phyloP scores from a whole-genome alignment of 2,329 filamentous ascomycete species.

The Penicillium hordei region DNA sequence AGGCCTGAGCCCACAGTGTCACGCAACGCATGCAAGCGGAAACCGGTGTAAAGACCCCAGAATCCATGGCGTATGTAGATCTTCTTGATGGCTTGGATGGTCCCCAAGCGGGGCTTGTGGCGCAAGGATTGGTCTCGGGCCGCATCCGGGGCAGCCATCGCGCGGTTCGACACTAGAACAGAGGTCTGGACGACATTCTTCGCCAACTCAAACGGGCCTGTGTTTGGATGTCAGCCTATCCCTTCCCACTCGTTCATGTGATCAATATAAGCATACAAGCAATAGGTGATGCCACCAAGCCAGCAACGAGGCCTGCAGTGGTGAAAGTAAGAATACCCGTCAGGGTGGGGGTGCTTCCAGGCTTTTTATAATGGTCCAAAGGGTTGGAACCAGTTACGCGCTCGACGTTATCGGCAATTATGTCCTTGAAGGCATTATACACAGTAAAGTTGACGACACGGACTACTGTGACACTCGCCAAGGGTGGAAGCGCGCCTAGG shows the following conservation, averaged over 20 bases:
- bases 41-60: constrained; percentile 48
- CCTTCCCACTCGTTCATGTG: neutral
- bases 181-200: constrained; percentile 53
- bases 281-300: constrained; percentile 43
- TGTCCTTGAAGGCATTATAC: constrained; percentile 46
- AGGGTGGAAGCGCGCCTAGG: constrained; percentile 45
- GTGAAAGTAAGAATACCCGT: constrained; percentile 46
- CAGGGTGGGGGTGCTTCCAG: constrained; percentile 44
- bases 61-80: constrained; percentile 47
- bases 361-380: constrained; percentile 42
- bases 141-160: constrained; percentile 39
- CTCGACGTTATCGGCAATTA: constrained; percentile 42
- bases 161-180: constrained; percentile 46
- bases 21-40: constrained; percentile 46
- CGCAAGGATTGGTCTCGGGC: constrained; percentile 37
- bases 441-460: constrained; percentile 49
- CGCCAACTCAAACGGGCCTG: constrained; percentile 49
- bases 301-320: constrained; percentile 44
- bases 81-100: constrained; percentile 43
- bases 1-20: constrained; percentile 49
- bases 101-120: constrained; percentile 42
- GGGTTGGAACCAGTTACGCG: constrained; percentile 44
- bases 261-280: constrained; percentile 40
- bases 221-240: constrained; percentile 4
- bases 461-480: constrained; percentile 48